Conservation (phyloP, 192 early-diverging fungal species). For the Backusella tarrabulga region DNA sequence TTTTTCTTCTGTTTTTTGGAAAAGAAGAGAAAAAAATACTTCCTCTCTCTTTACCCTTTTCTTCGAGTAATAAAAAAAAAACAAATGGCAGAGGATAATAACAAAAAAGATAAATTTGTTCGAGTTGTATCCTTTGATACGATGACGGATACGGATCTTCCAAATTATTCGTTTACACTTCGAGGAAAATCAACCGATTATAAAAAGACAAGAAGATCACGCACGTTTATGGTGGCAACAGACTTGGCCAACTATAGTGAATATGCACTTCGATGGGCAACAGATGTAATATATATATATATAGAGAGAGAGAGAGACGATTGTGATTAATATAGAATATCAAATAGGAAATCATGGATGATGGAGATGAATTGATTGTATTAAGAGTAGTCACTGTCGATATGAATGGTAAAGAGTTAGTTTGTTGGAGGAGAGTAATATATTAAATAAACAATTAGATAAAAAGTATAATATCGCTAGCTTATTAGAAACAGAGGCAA, state of each 20-base stretch:
- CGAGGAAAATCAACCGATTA: slow-evolving; percentile 41
- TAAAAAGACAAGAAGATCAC: slow-evolving; percentile 29
- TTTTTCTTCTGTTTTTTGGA: neutral
- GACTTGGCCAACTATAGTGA: slow-evolving; percentile 51
- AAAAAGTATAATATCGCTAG: slow-evolving; percentile 2
- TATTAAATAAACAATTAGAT: neutral
- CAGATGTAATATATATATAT: slow-evolving; percentile 23
- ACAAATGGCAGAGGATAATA: neutral
- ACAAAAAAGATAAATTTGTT: slow-evolving; percentile 22
- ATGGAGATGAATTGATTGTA: slow-evolving; percentile 45
- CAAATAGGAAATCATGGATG: slow-evolving; percentile 43
- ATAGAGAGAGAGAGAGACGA: neutral
- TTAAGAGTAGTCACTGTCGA: slow-evolving; percentile 19
- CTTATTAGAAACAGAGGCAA: slow-evolving; percentile 2
- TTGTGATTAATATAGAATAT: neutral
- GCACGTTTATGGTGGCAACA: slow-evolving; percentile 51
- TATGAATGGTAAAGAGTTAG: slow-evolving; percentile 6
- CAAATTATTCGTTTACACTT: slow-evolving; percentile 48
- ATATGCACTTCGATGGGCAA: slow-evolving; percentile 50
- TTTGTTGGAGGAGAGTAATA: neutral
- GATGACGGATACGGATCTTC: slow-evolving; percentile 35
- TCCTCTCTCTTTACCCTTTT: neutral
- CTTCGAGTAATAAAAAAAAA: neutral
- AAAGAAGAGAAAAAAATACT: too few species aligned
- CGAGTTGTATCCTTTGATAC: slow-evolving; percentile 37